A percentile compares a stretch with the other conserved stretches of the same genome.
Evolutionary conservation across 2,329 filamentous ascomycete species (phyloP).

Genomic region (Neonectria coccinea): DNA sequence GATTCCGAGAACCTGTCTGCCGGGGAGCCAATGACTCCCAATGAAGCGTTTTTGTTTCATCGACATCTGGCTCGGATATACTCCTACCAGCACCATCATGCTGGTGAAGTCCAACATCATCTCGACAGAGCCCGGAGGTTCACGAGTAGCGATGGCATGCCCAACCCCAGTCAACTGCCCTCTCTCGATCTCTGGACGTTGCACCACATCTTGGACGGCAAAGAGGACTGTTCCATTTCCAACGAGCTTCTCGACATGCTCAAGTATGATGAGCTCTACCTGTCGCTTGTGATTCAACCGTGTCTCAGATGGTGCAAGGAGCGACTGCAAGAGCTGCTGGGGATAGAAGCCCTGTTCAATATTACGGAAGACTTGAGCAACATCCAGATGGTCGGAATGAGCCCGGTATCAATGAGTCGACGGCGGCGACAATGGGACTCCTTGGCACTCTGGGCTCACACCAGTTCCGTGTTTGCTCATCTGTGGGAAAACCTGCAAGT

Average conservation of each 20-base stretch:
- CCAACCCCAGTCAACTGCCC: neutral
- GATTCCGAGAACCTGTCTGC: neutral
- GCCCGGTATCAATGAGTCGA: neutral
- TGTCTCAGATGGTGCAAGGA: slow-evolving; percentile 14
- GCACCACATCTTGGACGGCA: slow-evolving; percentile 3
- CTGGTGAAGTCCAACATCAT: slow-evolving; percentile 6
- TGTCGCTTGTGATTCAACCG: neutral
- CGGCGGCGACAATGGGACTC: neutral
- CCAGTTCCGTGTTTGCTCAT: slow-evolving; percentile 5
- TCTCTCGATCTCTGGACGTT: slow-evolving; percentile 5
- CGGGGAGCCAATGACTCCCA: neutral
- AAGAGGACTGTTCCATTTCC: neutral
- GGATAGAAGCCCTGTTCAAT: neutral
- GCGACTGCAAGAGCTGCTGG: neutral
- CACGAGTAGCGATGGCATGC: neutral
- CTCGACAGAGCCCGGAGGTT: slow-evolving; percentile 11
- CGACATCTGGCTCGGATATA: slow-evolving; percentile 4
- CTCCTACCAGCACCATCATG: neutral
- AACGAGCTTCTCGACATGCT: neutral
- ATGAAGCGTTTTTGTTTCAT: slow-evolving; percentile 14
- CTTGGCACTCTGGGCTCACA: neutral
- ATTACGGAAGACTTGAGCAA: neutral
- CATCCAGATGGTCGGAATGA: slow-evolving; percentile 1
- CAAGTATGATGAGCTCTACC: neutral
- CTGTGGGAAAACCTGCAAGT: slow-evolving; percentile 11